phyloP scores from a whole-genome alignment of 2,329 filamentous ascomycete genomes.

The Beauveria sp. region DNA sequence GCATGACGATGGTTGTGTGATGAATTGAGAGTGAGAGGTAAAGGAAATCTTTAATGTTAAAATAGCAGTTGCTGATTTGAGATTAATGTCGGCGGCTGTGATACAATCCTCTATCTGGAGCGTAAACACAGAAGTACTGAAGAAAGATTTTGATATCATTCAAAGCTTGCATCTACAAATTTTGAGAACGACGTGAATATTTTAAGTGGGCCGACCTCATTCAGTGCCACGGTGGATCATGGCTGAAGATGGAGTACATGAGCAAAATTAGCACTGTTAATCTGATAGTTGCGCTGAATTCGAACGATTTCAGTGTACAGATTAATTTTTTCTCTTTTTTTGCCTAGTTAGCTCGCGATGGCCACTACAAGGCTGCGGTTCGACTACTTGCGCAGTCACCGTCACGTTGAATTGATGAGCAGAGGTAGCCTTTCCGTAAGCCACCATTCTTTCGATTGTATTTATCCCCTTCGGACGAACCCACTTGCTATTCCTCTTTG shows the following conservation, averaged over 20 bases:
- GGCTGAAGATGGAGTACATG: background rate
- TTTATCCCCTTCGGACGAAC: too few species aligned
- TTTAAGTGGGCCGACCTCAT: background rate
- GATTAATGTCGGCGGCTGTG: background rate
- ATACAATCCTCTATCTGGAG: too few species aligned
- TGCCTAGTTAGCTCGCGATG: background rate
- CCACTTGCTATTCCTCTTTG: too few species aligned
- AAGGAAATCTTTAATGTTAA: too few species aligned
- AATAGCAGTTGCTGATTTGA: too few species aligned
- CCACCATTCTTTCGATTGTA: too few species aligned
- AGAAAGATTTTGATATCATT: constrained; percentile 9
- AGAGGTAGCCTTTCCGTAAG: too few species aligned
- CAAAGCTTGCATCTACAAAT: background rate
- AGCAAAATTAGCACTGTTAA: background rate
- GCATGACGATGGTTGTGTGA: constrained; percentile 25
- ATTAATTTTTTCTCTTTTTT: background rate
- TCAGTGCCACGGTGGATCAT: background rate
- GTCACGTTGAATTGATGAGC: background rate
- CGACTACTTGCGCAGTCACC: background rate
- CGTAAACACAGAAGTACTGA: background rate
- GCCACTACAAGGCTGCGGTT: background rate
- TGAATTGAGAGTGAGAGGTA: too few species aligned
- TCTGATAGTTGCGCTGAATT: background rate
- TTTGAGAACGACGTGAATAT: background rate
- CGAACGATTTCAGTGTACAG: background rate